Evolutionary conservation across 2,329 filamentous ascomycete species (phyloP), one percentile per base, ranked within the genome.

Genomic region (Penicillium sp.): DNA sequence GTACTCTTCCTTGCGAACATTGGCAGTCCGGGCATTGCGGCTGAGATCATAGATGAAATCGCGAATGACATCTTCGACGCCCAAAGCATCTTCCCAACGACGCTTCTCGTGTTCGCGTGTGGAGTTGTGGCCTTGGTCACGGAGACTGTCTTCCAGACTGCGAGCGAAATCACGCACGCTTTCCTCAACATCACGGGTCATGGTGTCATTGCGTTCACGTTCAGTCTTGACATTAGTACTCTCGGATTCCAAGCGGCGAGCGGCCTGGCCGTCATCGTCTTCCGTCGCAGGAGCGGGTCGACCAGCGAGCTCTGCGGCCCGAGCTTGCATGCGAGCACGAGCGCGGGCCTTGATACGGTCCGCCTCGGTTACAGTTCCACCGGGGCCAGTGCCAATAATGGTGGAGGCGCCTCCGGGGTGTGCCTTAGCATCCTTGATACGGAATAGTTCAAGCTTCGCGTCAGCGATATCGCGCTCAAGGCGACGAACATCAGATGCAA

Each of bases 11-110:
- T 82, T 83, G 49, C 85, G 78, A 54, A 95, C 77, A 55, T 87
- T 87, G 49, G 90, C 82, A 60, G 91, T 83, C 61, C 92, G 86
- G 71, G 91, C 95, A 58, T 87, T 90, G 57, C 93, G 86, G 71
- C 97, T 92, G 49, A 99, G 79, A 64, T 97, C 94, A 70, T 94
- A 97, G 71, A 99, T 99, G 74, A 99, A 97, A 69, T 99, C 94
- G 67, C 92, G 91, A 58, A 97, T 89, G 67, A 96, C 92, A 67
- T 99, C 93, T 70, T 99, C 94, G 27, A 99, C 94, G 27, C 94
- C 94, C 36, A 99, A 82, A 9, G 86, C 94, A 74, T 99, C 94
- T 65, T 99, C 92, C 94, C 94, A 99, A 58, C 94, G 86, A 58
- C 94, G 86, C 66, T 86, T 87, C 78, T 99, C 94, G 70, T 97